phyloP scores from a whole-genome alignment of 129 eudicot genomes.

The Tagetes patula region DNA sequence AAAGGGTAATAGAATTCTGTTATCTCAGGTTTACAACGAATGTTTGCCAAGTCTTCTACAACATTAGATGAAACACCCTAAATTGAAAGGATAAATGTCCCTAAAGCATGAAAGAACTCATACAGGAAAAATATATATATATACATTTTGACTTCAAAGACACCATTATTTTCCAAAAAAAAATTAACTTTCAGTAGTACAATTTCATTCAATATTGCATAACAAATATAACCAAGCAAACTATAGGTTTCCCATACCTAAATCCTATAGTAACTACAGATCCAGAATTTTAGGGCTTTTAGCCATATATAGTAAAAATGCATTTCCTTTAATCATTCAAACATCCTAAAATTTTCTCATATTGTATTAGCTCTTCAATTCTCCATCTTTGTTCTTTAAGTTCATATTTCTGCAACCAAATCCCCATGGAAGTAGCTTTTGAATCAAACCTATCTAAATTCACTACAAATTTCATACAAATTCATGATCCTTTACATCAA shows the following conservation, averaged over 20 bases:
- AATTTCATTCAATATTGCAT: not conserved
- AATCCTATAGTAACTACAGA: slow-evolving; percentile 15
- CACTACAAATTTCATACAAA: slow-evolving; percentile 3
- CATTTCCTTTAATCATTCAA: slow-evolving; percentile 17
- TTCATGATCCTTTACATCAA: slow-evolving; percentile 1
- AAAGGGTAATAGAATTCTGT: not conserved
- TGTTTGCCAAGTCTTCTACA: not conserved
- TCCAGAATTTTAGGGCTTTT: slow-evolving; percentile 18
- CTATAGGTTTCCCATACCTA: slow-evolving; percentile 6
- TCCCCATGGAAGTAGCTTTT: slow-evolving; percentile 7
- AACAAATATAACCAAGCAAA: slow-evolving; percentile 21
- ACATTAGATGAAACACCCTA: not conserved
- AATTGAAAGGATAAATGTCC: slow-evolving; percentile 6
- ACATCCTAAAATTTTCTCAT: slow-evolving; percentile 18
- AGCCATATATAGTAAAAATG: slow-evolving; percentile 8
- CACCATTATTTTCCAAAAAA: slow-evolving; percentile 21
- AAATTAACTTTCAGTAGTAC: slow-evolving; percentile 6
- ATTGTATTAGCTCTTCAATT: not conserved
- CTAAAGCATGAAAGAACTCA: not conserved
- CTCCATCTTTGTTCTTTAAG: slow-evolving; percentile 8
- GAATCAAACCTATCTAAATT: not conserved
- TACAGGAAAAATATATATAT: not conserved
- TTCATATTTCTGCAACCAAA: not conserved
- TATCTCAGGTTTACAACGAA: not conserved
- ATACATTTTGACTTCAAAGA: slow-evolving; percentile 8